These are phyloP conservation scores for Talaromyces sp. DNA, from an alignment of 2,329 filamentous ascomycete species.

Conservation along the genomic window DNA sequence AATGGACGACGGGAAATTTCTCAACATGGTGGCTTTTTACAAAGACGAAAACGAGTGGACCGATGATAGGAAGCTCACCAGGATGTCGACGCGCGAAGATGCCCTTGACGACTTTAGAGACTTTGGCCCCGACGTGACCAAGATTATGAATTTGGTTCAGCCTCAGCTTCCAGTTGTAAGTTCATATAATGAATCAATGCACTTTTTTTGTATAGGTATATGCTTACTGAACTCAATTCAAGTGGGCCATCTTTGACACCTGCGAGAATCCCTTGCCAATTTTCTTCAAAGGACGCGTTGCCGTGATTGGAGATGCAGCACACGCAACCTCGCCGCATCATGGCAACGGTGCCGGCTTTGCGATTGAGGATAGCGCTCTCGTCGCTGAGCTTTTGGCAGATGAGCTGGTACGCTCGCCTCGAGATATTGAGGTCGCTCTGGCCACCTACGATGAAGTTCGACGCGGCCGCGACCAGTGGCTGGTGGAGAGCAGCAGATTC, in stretches of 20 bases:
- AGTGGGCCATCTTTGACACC: slow-evolving; percentile 29
- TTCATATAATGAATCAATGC: background rate
- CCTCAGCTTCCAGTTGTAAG: background rate
- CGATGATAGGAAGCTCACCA: background rate
- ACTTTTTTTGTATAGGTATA: background rate
- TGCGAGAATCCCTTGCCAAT: slow-evolving; percentile 25
- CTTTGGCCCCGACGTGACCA: background rate
- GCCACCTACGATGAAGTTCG: slow-evolving; percentile 47
- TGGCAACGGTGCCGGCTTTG: slow-evolving; percentile 35
- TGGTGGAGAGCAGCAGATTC: slow-evolving; percentile 45
- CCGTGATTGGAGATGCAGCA: slow-evolving; percentile 34
- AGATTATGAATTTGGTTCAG: background rate
- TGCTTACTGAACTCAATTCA: slow-evolving; percentile 12
- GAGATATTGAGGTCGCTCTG: slow-evolving; percentile 43
- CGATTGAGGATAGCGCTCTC: slow-evolving; percentile 18
- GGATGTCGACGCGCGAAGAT: background rate
- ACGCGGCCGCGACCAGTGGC: slow-evolving; percentile 44
- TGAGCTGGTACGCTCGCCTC: slow-evolving; percentile 17
- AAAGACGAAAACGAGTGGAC: background rate
- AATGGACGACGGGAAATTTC: slow-evolving; percentile 14
- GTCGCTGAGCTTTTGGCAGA: slow-evolving; percentile 44
- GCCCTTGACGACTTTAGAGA: background rate
- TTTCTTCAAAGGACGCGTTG: slow-evolving; percentile 23
- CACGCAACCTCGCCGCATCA: slow-evolving; percentile 41
- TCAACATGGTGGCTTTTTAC: slow-evolving; percentile 22